Evolutionary conservation across 371 early-diverging fungal species (phyloP).

Genomic region (Circinella minor): DNA sequence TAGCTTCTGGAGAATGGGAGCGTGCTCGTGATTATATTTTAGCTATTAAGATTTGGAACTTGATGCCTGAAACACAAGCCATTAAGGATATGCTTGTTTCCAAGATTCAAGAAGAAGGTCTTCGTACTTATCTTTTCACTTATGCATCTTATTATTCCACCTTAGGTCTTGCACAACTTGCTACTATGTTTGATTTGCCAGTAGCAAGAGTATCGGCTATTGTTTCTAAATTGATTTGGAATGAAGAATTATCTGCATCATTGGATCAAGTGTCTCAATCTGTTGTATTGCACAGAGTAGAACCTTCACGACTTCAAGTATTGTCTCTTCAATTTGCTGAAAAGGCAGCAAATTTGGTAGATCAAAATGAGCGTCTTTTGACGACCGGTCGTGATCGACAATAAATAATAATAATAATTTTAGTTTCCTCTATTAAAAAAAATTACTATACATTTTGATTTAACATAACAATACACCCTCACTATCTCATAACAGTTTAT

Average conservation of each 20-base stretch:
- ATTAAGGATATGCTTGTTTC: slow-evolving; percentile 89
- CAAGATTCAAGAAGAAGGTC: slow-evolving; percentile 94
- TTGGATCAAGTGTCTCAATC: slow-evolving; percentile 81
- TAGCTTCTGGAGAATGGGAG: slow-evolving; percentile 94
- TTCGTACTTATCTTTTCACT: slow-evolving; percentile 95
- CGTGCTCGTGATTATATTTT: slow-evolving; percentile 80
- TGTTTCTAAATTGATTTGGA: slow-evolving; percentile 92
- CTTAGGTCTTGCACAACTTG: slow-evolving; percentile 79
- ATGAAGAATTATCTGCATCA: slow-evolving; percentile 86
- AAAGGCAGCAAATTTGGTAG: slow-evolving; percentile 87
- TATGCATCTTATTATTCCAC: slow-evolving; percentile 90
- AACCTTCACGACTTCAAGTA: slow-evolving; percentile 84
- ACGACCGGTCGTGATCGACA: slow-evolving; percentile 42
- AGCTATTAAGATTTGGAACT: slow-evolving; percentile 95
- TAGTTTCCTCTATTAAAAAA: background rate
- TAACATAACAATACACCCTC: background rate
- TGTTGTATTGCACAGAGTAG: slow-evolving; percentile 84
- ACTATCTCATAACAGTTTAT: background rate
- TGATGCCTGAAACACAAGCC: slow-evolving; percentile 77
- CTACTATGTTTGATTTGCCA: slow-evolving; percentile 86
- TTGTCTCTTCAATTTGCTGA: slow-evolving; percentile 87
- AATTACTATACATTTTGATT: slow-evolving; percentile 1
- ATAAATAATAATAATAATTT: slow-evolving; percentile 4
- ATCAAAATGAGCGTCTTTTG: slow-evolving; percentile 89
- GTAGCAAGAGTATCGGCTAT: slow-evolving; percentile 70